Conservation (phyloP, 352 stramenopile species). For the Phytophthora hybrid region DNA sequence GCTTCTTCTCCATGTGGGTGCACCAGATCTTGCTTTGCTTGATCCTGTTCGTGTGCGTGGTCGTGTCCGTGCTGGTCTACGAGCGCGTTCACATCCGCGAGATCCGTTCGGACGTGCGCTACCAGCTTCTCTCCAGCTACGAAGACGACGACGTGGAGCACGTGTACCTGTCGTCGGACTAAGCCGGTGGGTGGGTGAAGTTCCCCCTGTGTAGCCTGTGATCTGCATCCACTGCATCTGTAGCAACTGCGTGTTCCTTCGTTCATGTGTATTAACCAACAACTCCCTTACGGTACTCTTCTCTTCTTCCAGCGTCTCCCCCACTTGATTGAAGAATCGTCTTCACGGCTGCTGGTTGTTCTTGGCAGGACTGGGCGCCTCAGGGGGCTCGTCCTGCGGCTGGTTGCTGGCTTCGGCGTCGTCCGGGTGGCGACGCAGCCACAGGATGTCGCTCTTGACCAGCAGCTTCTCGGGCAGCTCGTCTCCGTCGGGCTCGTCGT, state of each 20-base stretch:
- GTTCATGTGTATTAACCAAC: slow-evolving; percentile 31
- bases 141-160: slow-evolving; percentile 87
- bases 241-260: slow-evolving; percentile 24
- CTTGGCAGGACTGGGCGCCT: slow-evolving; percentile 17
- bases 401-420: slow-evolving; percentile 4
- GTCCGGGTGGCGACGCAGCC: slow-evolving; percentile 31
- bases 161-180: slow-evolving; percentile 80
- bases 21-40: slow-evolving; percentile 84
- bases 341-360: slow-evolving; percentile 21
- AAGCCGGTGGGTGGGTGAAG: neutral
- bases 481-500: slow-evolving; percentile 31
- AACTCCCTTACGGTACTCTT: no score
- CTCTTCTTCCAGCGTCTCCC: neutral
- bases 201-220: neutral
- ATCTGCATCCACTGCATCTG: slow-evolving; percentile 25
- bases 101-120: slow-evolving; percentile 60
- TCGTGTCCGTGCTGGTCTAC: slow-evolving; percentile 81
- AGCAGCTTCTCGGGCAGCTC: slow-evolving; percentile 32
- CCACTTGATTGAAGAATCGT: neutral
- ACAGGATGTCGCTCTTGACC: slow-evolving; percentile 38
- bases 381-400: slow-evolving; percentile 11
- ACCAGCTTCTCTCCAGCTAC: slow-evolving; percentile 82
- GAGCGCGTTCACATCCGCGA: slow-evolving; percentile 79
- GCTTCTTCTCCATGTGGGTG: slow-evolving; percentile 88
- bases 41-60: slow-evolving; percentile 77